phyloP scores from a whole-genome alignment of 441 rosid species.

The Erodium texanum region DNA sequence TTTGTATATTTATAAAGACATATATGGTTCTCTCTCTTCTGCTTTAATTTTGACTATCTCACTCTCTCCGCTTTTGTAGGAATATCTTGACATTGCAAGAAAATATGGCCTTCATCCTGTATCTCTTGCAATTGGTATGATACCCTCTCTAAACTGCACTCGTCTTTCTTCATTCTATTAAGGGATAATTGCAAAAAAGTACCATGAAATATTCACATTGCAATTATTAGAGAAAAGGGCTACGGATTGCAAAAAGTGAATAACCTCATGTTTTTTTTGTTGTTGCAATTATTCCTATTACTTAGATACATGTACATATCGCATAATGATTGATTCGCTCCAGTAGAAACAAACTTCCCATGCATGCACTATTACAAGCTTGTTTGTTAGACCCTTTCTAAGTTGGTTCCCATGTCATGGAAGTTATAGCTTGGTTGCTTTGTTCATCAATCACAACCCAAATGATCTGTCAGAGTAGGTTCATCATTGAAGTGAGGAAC shows the following conservation, averaged over 20 bases:
- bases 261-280: too few species aligned
- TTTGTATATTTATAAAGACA: not conserved
- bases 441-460: not conserved
- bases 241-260: too few species aligned
- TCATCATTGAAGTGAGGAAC: not conserved
- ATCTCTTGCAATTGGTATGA: conserved; percentile 46
- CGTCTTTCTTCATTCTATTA: not conserved
- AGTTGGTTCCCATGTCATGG: too few species aligned
- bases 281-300: too few species aligned
- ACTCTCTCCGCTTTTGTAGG: conserved; percentile 24
- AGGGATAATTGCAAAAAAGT: too few species aligned
- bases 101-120: conserved; percentile 41
- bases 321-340: too few species aligned
- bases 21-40: not conserved
- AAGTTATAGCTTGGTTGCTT: not conserved
- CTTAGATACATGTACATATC: too few species aligned
- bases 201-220: too few species aligned
- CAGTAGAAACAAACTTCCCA: too few species aligned
- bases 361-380: too few species aligned
- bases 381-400: too few species aligned
- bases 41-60: conserved; percentile 2
- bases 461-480: not conserved
- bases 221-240: too few species aligned
- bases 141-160: not conserved
- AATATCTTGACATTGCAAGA: conserved; percentile 36